A percentile compares a stretch with the other conserved stretches of the same genome.
Conservation (phyloP, 2,329 filamentous ascomycete genomes). For the Aureobasidium subglaciale region DNA sequence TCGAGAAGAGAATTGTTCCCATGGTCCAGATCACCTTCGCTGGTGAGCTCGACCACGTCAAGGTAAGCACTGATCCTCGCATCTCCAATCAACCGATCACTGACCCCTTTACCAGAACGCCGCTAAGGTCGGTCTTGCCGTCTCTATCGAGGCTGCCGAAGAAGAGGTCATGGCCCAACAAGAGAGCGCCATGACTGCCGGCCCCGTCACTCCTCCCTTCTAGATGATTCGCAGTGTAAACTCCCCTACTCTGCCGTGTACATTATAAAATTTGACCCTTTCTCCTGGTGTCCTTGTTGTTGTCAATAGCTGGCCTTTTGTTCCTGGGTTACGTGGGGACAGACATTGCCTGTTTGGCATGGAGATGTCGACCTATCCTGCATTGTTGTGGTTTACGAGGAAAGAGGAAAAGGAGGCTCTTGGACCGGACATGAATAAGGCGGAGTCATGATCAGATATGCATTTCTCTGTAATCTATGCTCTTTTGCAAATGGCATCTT, state of each 20-base stretch:
- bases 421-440: not conserved
- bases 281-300: not conserved
- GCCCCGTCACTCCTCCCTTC: constrained; percentile 43
- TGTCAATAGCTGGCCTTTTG: constrained; percentile 5
- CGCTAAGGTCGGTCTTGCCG: constrained; percentile 88
- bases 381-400: constrained; percentile 3
- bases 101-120: constrained; percentile 57
- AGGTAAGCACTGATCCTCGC: constrained; percentile 54
- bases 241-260: constrained; percentile 7
- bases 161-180: constrained; percentile 86
- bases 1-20: constrained; percentile 93
- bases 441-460: constrained; percentile 11
- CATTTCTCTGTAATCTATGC: constrained; percentile 1
- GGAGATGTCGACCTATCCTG: not conserved
- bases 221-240: constrained; percentile 26
- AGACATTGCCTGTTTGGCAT: not conserved
- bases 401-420: constrained; percentile 5
- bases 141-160: constrained; percentile 78
- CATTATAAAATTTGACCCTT: constrained; percentile 14
- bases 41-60: constrained; percentile 91
- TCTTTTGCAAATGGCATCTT: constrained; percentile 3
- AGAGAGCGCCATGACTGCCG: constrained; percentile 45
- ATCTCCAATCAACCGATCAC: not conserved
- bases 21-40: constrained; percentile 92
- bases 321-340: not conserved